These are phyloP conservation scores for Diospyros lotus DNA, from an alignment of 148 eudicot genomes.

Conservation along the genomic window DNA sequence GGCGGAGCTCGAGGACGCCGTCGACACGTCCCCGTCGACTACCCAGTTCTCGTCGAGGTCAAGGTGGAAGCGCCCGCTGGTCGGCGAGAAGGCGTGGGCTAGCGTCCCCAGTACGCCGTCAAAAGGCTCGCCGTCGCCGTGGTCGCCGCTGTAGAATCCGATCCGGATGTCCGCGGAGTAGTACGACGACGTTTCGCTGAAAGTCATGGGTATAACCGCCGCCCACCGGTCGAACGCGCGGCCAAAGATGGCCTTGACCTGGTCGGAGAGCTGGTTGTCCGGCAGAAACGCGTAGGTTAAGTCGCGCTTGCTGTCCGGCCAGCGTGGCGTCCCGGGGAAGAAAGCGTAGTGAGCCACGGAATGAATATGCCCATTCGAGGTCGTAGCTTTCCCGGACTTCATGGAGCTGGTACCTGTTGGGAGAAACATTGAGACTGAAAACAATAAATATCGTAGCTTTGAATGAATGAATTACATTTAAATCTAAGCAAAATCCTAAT, in stretches of 20 bases:
- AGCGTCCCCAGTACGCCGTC: constrained; percentile 39
- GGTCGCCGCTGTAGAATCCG: constrained; percentile 36
- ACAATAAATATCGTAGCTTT: too few relatives aligned
- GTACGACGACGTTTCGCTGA: constrained; percentile 22
- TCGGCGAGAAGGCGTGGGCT: constrained; percentile 49
- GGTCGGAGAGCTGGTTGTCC: constrained; percentile 24
- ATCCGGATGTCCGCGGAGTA: constrained; percentile 25
- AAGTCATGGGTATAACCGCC: constrained; percentile 32
- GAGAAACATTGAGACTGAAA: too few relatives aligned
- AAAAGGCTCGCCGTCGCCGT: constrained; percentile 43
- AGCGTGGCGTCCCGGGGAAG: constrained; percentile 40
- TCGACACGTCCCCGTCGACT: constrained; percentile 4
- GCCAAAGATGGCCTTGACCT: constrained; percentile 25
- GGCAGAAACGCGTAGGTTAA: constrained; percentile 40
- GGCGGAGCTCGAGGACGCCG: constrained; percentile 7
- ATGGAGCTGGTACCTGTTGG: constrained; percentile 18
- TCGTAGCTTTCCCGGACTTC: constrained; percentile 32
- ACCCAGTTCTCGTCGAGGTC: constrained; percentile 46
- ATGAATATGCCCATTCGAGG: constrained; percentile 1
- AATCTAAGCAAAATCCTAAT: too few relatives aligned
- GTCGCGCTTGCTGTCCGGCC: constrained; percentile 25
- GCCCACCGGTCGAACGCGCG: constrained; percentile 43
- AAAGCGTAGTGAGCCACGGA: constrained; percentile 40
- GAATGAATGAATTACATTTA: too few relatives aligned
- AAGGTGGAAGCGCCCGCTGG: constrained; percentile 30